A percentile compares a stretch with the other conserved stretches of the same genome.
Evolutionary conservation across 441 rosid genomes (phyloP).

Genomic region (Gossypium lobatum): DNA sequence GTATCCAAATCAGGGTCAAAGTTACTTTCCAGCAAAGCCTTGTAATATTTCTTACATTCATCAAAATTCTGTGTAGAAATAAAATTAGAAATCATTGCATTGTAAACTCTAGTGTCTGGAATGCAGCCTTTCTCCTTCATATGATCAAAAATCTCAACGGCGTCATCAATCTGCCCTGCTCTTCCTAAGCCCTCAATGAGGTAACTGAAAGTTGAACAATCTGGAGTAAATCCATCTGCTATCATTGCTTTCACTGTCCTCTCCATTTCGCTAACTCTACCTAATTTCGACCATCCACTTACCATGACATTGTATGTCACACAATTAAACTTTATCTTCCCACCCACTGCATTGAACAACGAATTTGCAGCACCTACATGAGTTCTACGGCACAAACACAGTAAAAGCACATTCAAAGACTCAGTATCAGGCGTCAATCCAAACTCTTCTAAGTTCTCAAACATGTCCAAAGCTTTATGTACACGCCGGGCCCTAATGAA

Average conservation of each 20-base stretch:
- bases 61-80: constrained; percentile 43
- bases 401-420: constrained; percentile 58
- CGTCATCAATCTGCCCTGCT: constrained; percentile 58
- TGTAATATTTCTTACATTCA: constrained; percentile 48
- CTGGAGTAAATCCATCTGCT: constrained; percentile 47
- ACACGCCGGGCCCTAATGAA: constrained; percentile 46
- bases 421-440: constrained; percentile 48
- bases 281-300: constrained; percentile 72
- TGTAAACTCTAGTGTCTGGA: constrained; percentile 51
- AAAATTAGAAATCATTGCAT: constrained; percentile 72
- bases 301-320: constrained; percentile 53
- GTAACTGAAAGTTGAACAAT: constrained; percentile 47
- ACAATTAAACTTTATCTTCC: constrained; percentile 38
- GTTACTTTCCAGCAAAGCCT: constrained; percentile 36
- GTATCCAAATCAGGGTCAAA: constrained; percentile 61
- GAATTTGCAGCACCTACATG: constrained; percentile 68
- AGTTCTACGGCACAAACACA: constrained; percentile 60
- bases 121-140: constrained; percentile 43
- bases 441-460: constrained; percentile 42
- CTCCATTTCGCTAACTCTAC: constrained; percentile 51
- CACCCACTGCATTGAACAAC: constrained; percentile 43
- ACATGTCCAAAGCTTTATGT: constrained; percentile 46
- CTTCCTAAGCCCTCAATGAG: constrained; percentile 77
- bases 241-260: constrained; percentile 58
- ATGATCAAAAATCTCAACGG: constrained; percentile 49